Base-by-base conservation (phyloP, 2,329 filamentous ascomycete species). In the Ophiostoma ulmi region DNA sequence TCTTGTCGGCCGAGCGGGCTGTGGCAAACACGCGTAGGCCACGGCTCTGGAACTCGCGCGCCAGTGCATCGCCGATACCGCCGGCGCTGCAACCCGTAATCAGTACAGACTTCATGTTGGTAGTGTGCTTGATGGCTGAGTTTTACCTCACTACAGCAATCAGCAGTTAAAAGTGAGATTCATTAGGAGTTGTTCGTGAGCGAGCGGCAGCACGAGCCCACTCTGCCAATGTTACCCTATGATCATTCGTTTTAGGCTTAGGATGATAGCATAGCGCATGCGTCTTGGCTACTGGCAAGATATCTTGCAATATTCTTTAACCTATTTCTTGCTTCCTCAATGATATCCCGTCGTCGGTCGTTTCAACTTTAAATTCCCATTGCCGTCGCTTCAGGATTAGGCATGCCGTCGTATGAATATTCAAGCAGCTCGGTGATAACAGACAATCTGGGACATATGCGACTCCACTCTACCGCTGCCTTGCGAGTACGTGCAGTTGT, bases 81-180 rank as follows among this genome's bases (percentile, higher is more conserved):
- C 77, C 78, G 48, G 74, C 73, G 73, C 76, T 77, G 69, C 78
- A 79, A 52, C 78, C 78, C 3, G 77, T 79, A 64, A 79, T 76
- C 2, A 79, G 74, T 31, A 77, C 75, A 5, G 75, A 73, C 69
- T 75, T 77, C 64, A 66, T 66, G 64, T 20, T 66, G 64, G 22
- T 17, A 48, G 5, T 48, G 44, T 44, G 5, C 31, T 44, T 44
- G 41, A 5, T 44, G 41, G 31, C 31, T 31, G 31, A 31, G 31
- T 3, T 31, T 31, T 31, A 4, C 31, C 31, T 31, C 31, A 31
- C 31, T 44, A 13, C 41, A 44, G 41, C 13, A 44, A 13, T 31
- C 31, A 44, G 41, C 41, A 48, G 41, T 14, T n/a, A n/a, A n/a
- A n/a, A n/a, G n/a, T n/a, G n/a, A n/a, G n/a, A n/a, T n/a, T n/a